These are phyloP conservation scores for Nicotiana attenuata DNA, from an alignment of 257 asterid genomes.

Conservation along the genomic window DNA sequence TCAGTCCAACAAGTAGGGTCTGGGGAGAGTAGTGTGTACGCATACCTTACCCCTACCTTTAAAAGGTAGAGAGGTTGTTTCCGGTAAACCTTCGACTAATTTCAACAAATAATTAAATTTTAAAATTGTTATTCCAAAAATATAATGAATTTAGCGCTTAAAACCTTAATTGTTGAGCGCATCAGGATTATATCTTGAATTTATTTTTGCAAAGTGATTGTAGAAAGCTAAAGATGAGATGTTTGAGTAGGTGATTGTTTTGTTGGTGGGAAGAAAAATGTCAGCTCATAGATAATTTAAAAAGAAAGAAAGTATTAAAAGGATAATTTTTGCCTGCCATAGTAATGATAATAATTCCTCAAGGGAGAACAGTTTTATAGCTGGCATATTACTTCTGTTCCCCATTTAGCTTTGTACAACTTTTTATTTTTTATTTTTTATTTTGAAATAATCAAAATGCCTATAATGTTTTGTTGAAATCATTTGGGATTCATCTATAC, in stretches of 20 bases:
- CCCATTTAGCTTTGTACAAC: background rate
- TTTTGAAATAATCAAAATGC: background rate
- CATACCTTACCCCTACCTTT: no score
- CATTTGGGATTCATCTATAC: background rate
- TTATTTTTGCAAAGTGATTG: background rate
- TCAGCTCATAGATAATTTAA: background rate
- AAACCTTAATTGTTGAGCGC: background rate
- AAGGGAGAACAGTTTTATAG: background rate
- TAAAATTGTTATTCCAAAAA: no score
- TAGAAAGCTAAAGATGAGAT: background rate
- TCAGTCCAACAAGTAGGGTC: no score
- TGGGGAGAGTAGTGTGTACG: no score
- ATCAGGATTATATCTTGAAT: background rate
- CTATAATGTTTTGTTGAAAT: background rate
- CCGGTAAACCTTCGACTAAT: background rate
- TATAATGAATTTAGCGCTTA: no score
- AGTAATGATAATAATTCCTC: background rate
- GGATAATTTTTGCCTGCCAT: constrained; percentile 5
- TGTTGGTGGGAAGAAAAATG: background rate
- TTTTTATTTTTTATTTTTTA: background rate
- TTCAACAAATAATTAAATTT: background rate
- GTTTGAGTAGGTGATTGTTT: background rate
- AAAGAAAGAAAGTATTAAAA: background rate
- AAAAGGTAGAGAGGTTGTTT: no score
- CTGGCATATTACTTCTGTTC: constrained; percentile 4